A percentile compares a stretch with the other conserved stretches of the same genome.
phyloP scores from a whole-genome alignment of 2,329 filamentous ascomycete species.

The Sphaerulina vaccinii region DNA sequence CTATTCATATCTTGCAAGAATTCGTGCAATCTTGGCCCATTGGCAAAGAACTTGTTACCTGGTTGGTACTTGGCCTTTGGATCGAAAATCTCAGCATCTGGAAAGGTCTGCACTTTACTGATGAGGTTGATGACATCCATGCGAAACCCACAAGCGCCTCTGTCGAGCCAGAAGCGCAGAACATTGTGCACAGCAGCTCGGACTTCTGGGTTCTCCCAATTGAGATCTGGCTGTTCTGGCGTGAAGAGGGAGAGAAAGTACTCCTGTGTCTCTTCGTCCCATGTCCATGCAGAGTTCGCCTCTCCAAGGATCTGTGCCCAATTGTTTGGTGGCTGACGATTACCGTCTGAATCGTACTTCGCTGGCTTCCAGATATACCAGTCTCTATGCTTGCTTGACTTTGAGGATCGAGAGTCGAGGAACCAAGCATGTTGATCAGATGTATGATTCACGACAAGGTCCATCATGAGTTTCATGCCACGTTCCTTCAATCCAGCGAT shows the following conservation, averaged over 20 bases:
- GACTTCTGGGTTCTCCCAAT: constrained; percentile 49
- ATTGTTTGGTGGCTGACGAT: constrained; percentile 59
- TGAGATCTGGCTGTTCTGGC: constrained; percentile 49
- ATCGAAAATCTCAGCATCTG: constrained; percentile 45
- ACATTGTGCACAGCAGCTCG: constrained; percentile 48
- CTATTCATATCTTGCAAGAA: constrained; percentile 55
- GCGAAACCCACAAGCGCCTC: constrained; percentile 46
- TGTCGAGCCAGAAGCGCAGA: constrained; percentile 50
- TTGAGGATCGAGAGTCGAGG: constrained; percentile 53
- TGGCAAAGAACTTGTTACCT: constrained; percentile 53
- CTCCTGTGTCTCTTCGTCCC: constrained; percentile 48
- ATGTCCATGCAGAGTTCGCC: constrained; percentile 44
- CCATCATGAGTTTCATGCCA: constrained; percentile 52
- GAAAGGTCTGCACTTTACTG: constrained; percentile 45
- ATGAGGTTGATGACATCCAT: constrained; percentile 53
- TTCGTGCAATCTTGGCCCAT: constrained; percentile 59
- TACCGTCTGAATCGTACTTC: constrained; percentile 54
- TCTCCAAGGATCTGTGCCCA: constrained; percentile 43
- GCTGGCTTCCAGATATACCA: constrained; percentile 67
- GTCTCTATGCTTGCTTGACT: constrained; percentile 54
- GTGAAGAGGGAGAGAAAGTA: constrained; percentile 51
- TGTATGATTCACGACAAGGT: constrained; percentile 40
- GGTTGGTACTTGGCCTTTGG: constrained; percentile 47
- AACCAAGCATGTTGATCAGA: constrained; percentile 58
- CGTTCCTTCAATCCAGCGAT: constrained; percentile 45